Evolutionary conservation across 306 rosid genomes (phyloP), one percentile per base, ranked within the genome.

Genomic region (Hippophae gyantsensis): DNA sequence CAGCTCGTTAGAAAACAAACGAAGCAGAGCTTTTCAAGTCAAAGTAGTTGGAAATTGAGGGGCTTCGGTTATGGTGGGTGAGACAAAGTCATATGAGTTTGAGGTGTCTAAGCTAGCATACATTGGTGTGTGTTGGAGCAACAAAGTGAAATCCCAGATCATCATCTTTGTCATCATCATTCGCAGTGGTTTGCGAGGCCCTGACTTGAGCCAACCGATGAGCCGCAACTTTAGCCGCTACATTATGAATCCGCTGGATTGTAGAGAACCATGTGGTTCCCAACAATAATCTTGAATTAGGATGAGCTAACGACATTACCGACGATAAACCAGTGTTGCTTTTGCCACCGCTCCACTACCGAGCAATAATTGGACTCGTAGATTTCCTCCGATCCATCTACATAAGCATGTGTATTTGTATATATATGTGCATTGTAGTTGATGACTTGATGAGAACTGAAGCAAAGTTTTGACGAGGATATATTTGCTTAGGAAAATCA

Each of bases 161-260:
- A 9, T 86, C 99, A 25, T 92, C 96, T 7, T 81, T 86, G 0
- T 81, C 95, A 1, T 82, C 93, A 9, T 82, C 86, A 9, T 74
- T 79, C 14, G 54, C 68, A 7, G 70, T 58, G 42, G 82, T 53
- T 76, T 78, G 94, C 56, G 89, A 73, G n/a, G 99, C 99, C 99
- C 88, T 93, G 57, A 84, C 99, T 74, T 84, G 88, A 56, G 99
- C 99, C 10, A 93, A 82, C 9, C 99, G 94, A 76, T 86, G 95
- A 6, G 99, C 95, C 7, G 97, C 99, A 40, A 80, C 85, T 72
- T 84, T 93, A 58, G 99, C 99, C 23, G 99, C 99, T 1, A 79
- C 77, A 81, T 93, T 88, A 57, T 89, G 97, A 3, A 86, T 81
- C 12, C 95, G 87, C 68, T 86, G 86, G 80, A 89, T 70, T 69